Percentiles rank a stretch among this genome's conserved stretches.
Evolutionary conservation across 768 basidiomycete genomes (phyloP).

Genomic region (Pleurotus tuber-regium): DNA sequence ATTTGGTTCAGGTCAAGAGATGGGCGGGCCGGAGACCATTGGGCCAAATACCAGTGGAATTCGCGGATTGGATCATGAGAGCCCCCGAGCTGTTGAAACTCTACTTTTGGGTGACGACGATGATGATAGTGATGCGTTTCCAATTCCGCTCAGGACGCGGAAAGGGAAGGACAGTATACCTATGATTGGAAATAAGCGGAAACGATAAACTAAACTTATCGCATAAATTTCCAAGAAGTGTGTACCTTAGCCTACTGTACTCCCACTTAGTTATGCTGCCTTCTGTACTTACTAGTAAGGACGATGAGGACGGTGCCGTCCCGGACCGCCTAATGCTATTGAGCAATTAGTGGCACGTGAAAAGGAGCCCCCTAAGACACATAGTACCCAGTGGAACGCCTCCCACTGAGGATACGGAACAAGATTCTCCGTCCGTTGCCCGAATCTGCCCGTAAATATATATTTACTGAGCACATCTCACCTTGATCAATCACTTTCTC

Average conservation of each 20-base stretch:
- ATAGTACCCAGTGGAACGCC: conserved; percentile 11
- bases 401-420: conserved; percentile 7
- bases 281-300: too few relatives aligned
- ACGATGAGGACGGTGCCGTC: neutral
- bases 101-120: conserved; percentile 43
- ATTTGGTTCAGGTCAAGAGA: conserved; percentile 52
- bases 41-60: conserved; percentile 64
- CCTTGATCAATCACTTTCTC: neutral
- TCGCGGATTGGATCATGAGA: conserved; percentile 35
- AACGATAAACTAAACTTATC: conserved; percentile 41
- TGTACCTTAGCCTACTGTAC: neutral
- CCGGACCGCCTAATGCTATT: neutral
- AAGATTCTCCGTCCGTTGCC: conserved; percentile 10
- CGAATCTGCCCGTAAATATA: conserved; percentile 9
- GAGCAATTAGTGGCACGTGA: conserved; percentile 13
- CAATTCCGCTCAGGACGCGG: conserved; percentile 67
- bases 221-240: too few relatives aligned
- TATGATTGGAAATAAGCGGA: conserved; percentile 58
- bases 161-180: conserved; percentile 54
- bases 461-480: neutral
- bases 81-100: neutral
- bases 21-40: conserved; percentile 46
- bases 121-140: conserved; percentile 74
- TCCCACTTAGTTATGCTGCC: neutral
- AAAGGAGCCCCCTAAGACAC: neutral